These are phyloP conservation scores for Akanthomyces dipterigenus DNA, from an alignment of 2,329 filamentous ascomycete genomes.

Conservation along the genomic window DNA sequence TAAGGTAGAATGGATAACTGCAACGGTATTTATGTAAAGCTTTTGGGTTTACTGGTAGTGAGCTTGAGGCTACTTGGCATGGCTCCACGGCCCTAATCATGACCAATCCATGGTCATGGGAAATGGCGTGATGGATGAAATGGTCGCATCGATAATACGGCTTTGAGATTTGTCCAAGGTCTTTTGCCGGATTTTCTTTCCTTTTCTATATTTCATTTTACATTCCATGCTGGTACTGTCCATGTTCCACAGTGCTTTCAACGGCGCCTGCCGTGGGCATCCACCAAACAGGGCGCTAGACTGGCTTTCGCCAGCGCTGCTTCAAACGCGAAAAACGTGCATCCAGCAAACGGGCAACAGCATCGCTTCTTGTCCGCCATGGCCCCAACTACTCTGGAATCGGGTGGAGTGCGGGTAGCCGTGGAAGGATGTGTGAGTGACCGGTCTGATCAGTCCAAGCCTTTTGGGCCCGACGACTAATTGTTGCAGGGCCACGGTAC, in stretches of 20 bases:
- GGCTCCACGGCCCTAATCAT: not conserved
- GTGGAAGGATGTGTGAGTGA: constrained; percentile 75
- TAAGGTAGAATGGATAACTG: not conserved
- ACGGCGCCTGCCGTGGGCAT: not conserved
- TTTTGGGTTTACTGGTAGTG: not conserved
- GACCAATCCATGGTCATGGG: not conserved
- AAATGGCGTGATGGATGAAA: not conserved
- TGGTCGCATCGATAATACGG: not conserved
- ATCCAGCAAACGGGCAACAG: not conserved
- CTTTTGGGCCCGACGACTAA: not conserved
- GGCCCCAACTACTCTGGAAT: constrained; percentile 26
- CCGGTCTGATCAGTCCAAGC: not conserved
- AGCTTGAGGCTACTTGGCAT: not conserved
- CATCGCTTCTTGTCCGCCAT: constrained; percentile 17
- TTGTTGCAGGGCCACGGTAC: constrained; percentile 72
- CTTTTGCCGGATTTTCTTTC: too few species aligned
- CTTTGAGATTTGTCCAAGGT: too few species aligned
- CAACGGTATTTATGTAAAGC: not conserved
- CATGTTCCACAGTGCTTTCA: not conserved
- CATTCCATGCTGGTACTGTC: not conserved
- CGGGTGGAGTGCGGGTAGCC: constrained; percentile 62
- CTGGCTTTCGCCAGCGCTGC: not conserved
- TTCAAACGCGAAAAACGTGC: not conserved
- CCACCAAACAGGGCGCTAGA: not conserved
- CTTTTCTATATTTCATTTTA: not conserved